Base-by-base conservation (phyloP, 2,329 filamentous ascomycete species). In the Delphinella strobiligena region DNA sequence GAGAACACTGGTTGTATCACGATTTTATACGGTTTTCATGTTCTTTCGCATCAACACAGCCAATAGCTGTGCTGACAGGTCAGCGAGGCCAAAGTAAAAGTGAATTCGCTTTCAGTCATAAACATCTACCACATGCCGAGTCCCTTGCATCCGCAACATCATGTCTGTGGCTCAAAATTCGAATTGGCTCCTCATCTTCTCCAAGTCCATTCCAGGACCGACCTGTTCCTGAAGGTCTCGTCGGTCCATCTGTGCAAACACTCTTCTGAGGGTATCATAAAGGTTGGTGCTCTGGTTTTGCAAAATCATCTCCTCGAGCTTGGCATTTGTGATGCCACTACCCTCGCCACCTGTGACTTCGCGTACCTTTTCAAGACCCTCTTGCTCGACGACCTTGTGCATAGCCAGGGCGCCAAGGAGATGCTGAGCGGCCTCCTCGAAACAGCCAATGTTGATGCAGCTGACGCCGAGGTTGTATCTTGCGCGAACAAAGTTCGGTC, bases 281-380 rank as follows among this genome's bases (percentile, higher is more conserved):
- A 98, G 67, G 54, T 95, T 98, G 36, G 88, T 95, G 67, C 86
- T 94, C 58, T 93, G 80, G 63, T 98, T 98, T 68, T 96, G 89
- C 37, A 81, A 81, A 40, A 93, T 81, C 79, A 94, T 87, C 45
- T 82, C 74, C 55, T 94, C 84, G 15, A 95, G 69, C 49, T 84
- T 78, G 41, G 75, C 77, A 52, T 95, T 87, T 29, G 61, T 63
- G 31, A 65, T 64, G 32, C 58, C 68, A 29, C 64, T 66, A 11
- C 58, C 59, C 4, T 53, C 53, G 9, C 65, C 72, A 38, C 79
- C 81, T 1, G 64, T 64, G 3, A 94, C 72, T 63, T 95, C 85
- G 40, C 83, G 72, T 3, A 86, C 89, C 60, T 83, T 80, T 55
- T 85, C 81, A 42, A 85, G 74, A 4, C 86, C 87, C 55, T 87